Conservation (phyloP, 306 rosid genomes). For the Castanospermum australe region DNA sequence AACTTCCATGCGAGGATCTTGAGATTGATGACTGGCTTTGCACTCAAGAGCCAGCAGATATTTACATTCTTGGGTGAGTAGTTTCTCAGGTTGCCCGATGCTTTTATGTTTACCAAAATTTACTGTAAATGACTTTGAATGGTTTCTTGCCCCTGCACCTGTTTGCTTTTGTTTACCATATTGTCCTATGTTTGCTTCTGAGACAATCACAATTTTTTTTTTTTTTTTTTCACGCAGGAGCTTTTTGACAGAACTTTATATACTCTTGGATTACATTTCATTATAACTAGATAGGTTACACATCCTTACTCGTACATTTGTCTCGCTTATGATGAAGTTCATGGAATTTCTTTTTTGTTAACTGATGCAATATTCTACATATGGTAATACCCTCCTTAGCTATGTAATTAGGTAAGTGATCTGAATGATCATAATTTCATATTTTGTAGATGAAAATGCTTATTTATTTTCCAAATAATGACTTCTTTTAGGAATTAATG, state of each 20-base stretch:
- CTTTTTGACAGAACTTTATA: not conserved
- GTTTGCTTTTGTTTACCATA: not conserved
- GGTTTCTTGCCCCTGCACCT: not conserved
- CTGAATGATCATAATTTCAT: not conserved
- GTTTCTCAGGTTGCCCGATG: slow-evolving; percentile 18
- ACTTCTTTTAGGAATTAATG: not conserved
- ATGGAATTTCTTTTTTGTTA: not conserved
- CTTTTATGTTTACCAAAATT: slow-evolving; percentile 9
- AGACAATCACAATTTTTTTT: not conserved
- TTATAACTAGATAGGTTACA: not conserved
- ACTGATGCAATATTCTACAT: not conserved
- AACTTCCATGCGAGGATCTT: slow-evolving; percentile 66
- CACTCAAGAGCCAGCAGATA: slow-evolving; percentile 70
- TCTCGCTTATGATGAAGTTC: not conserved
- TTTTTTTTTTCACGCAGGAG: not conserved
- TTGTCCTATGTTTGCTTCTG: not conserved
- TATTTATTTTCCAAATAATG: not conserved
- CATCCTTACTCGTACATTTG: not conserved
- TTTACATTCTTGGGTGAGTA: slow-evolving; percentile 88
- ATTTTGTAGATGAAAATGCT: not conserved
- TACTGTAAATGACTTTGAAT: not conserved
- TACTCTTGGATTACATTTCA: not conserved
- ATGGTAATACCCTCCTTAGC: not conserved
- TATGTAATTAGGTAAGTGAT: not conserved
- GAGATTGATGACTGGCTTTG: slow-evolving; percentile 87